phyloP scores from a whole-genome alignment of 345 rosid genomes.

The Hypericum perforatum region DNA sequence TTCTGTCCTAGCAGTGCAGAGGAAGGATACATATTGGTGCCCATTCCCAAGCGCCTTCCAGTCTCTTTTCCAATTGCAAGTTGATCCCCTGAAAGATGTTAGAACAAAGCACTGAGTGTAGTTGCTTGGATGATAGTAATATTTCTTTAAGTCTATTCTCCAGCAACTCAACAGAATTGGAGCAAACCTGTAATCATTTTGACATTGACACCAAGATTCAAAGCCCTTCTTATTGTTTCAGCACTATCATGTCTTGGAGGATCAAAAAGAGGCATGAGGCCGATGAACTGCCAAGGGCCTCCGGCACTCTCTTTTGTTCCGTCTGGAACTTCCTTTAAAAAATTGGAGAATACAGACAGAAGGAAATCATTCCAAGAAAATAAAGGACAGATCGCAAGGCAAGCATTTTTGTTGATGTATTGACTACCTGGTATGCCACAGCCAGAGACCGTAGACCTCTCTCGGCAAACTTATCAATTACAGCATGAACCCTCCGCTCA shows the following conservation, averaged over 20 bases:
- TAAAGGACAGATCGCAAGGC: neutral
- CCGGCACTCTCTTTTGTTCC: slow-evolving; percentile 83
- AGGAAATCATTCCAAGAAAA: neutral
- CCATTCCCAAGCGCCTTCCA: slow-evolving; percentile 97
- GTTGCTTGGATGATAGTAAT: no score
- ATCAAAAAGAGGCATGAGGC: slow-evolving; percentile 99
- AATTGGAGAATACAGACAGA: neutral
- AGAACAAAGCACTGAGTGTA: slow-evolving; percentile 5
- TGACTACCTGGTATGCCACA: slow-evolving; percentile 82
- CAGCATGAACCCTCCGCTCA: slow-evolving; percentile 85
- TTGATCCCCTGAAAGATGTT: slow-evolving; percentile 63
- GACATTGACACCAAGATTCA: no score
- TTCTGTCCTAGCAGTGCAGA: slow-evolving; percentile 89
- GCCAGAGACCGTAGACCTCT: slow-evolving; percentile 99
- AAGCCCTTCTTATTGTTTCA: no score
- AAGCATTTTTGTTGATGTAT: neutral
- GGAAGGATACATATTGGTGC: slow-evolving; percentile 98
- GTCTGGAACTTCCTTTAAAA: slow-evolving; percentile 86
- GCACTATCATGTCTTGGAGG: slow-evolving; percentile 98
- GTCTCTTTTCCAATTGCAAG: slow-evolving; percentile 97
- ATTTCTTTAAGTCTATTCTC: no score
- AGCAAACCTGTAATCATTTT: no score
- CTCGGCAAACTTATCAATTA: slow-evolving; percentile 92
- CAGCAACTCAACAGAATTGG: no score
- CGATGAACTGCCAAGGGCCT: no score